phyloP scores from a whole-genome alignment of 164 flowering plant species.

The Cinnamomum chago region DNA sequence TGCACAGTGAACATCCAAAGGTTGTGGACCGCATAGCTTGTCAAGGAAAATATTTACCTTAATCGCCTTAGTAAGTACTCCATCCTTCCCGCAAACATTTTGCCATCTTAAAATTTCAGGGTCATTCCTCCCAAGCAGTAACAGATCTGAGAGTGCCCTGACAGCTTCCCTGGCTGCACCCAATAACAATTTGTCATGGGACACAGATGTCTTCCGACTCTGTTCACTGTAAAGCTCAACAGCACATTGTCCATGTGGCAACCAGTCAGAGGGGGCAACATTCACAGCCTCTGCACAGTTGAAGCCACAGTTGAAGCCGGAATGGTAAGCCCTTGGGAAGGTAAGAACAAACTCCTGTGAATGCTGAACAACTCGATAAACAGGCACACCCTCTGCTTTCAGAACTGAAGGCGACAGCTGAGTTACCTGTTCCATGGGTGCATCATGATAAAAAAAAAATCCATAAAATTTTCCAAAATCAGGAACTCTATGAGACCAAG shows the following conservation, averaged over 20 bases:
- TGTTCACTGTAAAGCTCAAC: slow-evolving; percentile 73
- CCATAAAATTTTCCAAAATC: neutral
- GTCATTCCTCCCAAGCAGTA: slow-evolving; percentile 31
- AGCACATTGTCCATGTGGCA: slow-evolving; percentile 69
- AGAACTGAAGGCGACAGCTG: slow-evolving; percentile 73
- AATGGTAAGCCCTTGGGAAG: slow-evolving; percentile 79
- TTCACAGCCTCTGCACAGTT: slow-evolving; percentile 90
- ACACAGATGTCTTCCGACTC: slow-evolving; percentile 61
- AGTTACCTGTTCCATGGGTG: slow-evolving; percentile 48
- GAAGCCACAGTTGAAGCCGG: slow-evolving; percentile 83
- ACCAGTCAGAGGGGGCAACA: slow-evolving; percentile 86
- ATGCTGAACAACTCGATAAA: slow-evolving; percentile 58
- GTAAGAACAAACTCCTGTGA: slow-evolving; percentile 81
- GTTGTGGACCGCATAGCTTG: neutral
- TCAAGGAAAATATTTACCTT: slow-evolving; percentile 37
- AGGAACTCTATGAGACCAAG: neutral
- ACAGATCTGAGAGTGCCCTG: slow-evolving; percentile 46
- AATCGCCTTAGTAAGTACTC: slow-evolving; percentile 55
- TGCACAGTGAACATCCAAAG: neutral
- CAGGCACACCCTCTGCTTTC: slow-evolving; percentile 68
- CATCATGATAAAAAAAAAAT: neutral
- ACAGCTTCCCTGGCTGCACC: slow-evolving; percentile 54
- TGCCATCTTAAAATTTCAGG: slow-evolving; percentile 47
- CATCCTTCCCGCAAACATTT: slow-evolving; percentile 62
- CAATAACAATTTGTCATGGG: slow-evolving; percentile 71